Base-by-base conservation (phyloP, 2,329 filamentous ascomycete genomes). In the Leptographium galeiforme region DNA sequence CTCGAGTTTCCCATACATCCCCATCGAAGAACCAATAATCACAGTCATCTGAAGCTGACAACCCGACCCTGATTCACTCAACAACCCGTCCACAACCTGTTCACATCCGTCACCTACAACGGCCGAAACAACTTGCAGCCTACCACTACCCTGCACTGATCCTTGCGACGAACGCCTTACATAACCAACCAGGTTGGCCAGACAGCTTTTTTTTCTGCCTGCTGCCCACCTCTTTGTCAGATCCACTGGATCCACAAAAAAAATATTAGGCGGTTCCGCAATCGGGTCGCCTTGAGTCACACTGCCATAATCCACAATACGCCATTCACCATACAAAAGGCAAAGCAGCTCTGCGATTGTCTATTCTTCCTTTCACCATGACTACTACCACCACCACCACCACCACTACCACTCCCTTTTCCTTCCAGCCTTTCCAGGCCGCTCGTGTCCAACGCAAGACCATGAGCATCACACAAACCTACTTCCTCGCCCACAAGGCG, bases 401-500 rank as follows among this genome's bases (percentile, higher is more conserved):
- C 12, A 34, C 39, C 25, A 25, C 47, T 30, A 48, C 33, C 18
- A 38, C 34, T 16, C 25, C 47, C 34, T 12, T 34, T 7, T 8
- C 47, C 38, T n/a, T 25, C n/a, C 13, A 10, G 19, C 30, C 48
- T 4, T n/a, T 18, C 8, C 38, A 33, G 30, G 30, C 48, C 11
- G 11, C 70, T 39, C 62, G 72, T 50, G 69, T 72, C 60, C 72
- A 73, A 68, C 77, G 85, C 74, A 87, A 89, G 72, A 90, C 85
- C 73, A 97, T 97, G 93, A 94, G 87, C 68, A 85, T 97, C 74
- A 94, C 91, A 33, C 89, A 96, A 73, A 97, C 91, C 57, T 98
- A 97, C 85, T 95, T 89, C 76, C 85, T 97, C 64, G 93, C 93
- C 68, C 90, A 95, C 78, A 91, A 90, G 72, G 93, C 93, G 67